These are phyloP conservation scores for Blepharisma japonicum DNA, from an alignment of 73 alveolate species.

Conservation along the genomic window DNA sequence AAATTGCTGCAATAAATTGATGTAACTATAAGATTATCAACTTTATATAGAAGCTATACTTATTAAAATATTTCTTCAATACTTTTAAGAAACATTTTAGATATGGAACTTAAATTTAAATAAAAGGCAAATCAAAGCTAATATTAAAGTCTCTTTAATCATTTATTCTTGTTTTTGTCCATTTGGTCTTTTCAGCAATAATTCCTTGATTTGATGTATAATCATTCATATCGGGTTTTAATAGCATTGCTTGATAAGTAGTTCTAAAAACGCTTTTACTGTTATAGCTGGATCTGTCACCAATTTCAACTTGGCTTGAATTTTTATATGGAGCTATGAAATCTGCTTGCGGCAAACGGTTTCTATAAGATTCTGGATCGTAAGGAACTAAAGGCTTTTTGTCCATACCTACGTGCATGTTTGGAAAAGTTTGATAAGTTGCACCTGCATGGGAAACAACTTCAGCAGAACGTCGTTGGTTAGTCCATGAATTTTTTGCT, in stretches of 20 bases:
- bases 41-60: no score
- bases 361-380: conserved; percentile 55
- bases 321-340: conserved; percentile 66
- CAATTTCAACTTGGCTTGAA: conserved; percentile 56
- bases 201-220: conserved; percentile 50
- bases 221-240: not conserved
- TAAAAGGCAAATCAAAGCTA: no score
- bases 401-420: conserved; percentile 73
- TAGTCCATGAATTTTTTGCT: conserved; percentile 43
- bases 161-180: conserved; percentile 38
- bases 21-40: no score
- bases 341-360: conserved; percentile 54
- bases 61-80: no score
- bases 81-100: no score
- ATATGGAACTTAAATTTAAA: no score
- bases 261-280: conserved; percentile 25
- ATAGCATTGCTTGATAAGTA: conserved; percentile 25
- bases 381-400: conserved; percentile 74
- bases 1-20: no score
- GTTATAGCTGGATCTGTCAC: conserved; percentile 44
- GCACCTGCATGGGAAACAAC: conserved; percentile 37
- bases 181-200: conserved; percentile 56
- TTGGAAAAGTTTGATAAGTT: conserved; percentile 28
- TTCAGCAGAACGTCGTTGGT: conserved; percentile 44
- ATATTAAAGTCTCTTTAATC: conserved; percentile 28